A percentile compares a stretch with the other conserved stretches of the same genome.
These are phyloP conservation scores for Mycosphaerella sp. DNA, from an alignment of 2,329 filamentous ascomycete species.

Conservation along the genomic window DNA sequence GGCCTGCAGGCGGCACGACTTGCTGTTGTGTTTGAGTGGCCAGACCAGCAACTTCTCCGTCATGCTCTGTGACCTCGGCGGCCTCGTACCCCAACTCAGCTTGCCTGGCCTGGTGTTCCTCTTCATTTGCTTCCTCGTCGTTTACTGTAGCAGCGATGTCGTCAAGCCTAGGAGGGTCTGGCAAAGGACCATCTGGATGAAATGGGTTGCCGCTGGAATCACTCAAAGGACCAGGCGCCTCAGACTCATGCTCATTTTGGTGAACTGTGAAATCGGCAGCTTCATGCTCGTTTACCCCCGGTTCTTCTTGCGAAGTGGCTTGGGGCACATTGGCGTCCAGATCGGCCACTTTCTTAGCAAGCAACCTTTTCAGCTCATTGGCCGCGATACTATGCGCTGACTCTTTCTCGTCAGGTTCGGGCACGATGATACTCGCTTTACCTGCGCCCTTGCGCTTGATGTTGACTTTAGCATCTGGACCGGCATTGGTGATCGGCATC, in stretches of 20 bases:
- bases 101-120: slow-evolving; percentile 1
- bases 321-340: too few relatives aligned
- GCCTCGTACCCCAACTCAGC: slow-evolving; percentile 6
- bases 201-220: slow-evolving; percentile 10
- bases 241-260: too few relatives aligned
- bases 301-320: too few relatives aligned
- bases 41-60: background rate
- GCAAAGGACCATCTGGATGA: slow-evolving; percentile 17
- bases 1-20: background rate
- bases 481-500: slow-evolving; percentile 34
- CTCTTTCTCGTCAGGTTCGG: slow-evolving; percentile 22
- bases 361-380: slow-evolving; percentile 7
- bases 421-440: slow-evolving; percentile 25
- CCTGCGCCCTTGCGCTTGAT: slow-evolving; percentile 29
- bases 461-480: slow-evolving; percentile 33
- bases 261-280: too few relatives aligned
- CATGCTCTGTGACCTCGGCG: background rate
- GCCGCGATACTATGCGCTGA: slow-evolving; percentile 3
- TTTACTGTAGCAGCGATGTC: background rate
- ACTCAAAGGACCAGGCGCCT: too few relatives aligned
- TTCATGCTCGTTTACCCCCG: too few relatives aligned
- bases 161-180: background rate
- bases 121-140: background rate
- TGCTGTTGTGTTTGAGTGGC: background rate
- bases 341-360: background rate